Evolutionary conservation across 139 green algal genomes (phyloP).

Genomic region (Chlorella sorokiniana): DNA sequence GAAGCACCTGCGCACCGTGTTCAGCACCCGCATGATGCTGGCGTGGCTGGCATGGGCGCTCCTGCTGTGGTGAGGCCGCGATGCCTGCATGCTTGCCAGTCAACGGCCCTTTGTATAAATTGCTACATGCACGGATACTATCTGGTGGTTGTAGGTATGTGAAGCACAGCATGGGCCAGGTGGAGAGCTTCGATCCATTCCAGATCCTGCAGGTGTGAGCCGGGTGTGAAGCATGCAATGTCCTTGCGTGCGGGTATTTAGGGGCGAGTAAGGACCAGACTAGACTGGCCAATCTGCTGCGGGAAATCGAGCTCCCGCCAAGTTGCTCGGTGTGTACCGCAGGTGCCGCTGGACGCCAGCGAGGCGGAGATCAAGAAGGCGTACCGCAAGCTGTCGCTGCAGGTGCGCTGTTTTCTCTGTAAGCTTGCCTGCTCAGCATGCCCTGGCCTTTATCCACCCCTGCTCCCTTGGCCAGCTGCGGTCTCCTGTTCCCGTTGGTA

Average conservation of each 20-base stretch:
- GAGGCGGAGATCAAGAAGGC: slow-evolving; percentile 82
- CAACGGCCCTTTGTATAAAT: background rate
- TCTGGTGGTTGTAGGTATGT: slow-evolving; percentile 54
- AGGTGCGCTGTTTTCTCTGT: background rate
- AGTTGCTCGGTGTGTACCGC: too few relatives aligned
- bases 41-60: slow-evolving; percentile 36
- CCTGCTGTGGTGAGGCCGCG: slow-evolving; percentile 26
- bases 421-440: background rate
- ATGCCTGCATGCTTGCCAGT: background rate
- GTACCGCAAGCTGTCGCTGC: slow-evolving; percentile 73
- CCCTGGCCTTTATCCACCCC: too few relatives aligned
- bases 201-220: slow-evolving; percentile 71
- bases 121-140: slow-evolving; percentile 1
- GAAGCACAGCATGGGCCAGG: slow-evolving; percentile 42
- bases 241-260: too few relatives aligned
- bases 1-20: background rate
- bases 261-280: too few relatives aligned
- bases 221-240: too few relatives aligned
- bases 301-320: too few relatives aligned
- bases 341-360: slow-evolving; percentile 49
- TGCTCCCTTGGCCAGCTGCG: background rate
- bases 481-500: background rate
- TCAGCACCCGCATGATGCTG: slow-evolving; percentile 13
- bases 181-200: slow-evolving; percentile 88
- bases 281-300: too few relatives aligned